A percentile compares a stretch with the other conserved stretches of the same genome.
phyloP scores from a whole-genome alignment of 768 basidiomycete genomes.

The Xerocomellus dryophilus region DNA sequence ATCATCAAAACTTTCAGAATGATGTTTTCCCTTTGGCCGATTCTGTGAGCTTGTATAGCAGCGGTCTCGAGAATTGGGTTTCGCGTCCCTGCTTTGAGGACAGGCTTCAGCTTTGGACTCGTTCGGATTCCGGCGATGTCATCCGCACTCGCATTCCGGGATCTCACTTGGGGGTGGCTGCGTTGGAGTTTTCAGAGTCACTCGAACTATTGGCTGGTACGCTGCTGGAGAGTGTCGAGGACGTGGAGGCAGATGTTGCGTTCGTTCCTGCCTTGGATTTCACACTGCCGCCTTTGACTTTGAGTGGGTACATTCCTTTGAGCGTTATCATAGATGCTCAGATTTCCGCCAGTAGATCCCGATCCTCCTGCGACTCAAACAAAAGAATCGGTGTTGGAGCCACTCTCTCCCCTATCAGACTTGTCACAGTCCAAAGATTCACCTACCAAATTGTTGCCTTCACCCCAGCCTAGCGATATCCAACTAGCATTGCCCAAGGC shows the following conservation, averaged over 20 bases:
- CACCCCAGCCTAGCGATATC: background rate
- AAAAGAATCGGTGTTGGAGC: conserved; percentile 1
- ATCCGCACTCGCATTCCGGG: conserved; percentile 43
- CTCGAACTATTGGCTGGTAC: conserved; percentile 63
- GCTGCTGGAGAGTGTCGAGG: conserved; percentile 21
- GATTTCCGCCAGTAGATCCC: conserved; percentile 17
- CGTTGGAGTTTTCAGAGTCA: conserved; percentile 67
- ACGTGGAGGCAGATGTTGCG: background rate
- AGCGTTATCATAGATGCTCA: conserved; percentile 10
- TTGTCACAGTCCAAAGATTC: conserved; percentile 3
- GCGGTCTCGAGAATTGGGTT: conserved; percentile 66
- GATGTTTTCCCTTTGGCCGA: conserved; percentile 19
- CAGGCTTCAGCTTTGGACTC: conserved; percentile 53
- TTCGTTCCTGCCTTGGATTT: conserved; percentile 20
- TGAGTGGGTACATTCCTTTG: conserved; percentile 16
- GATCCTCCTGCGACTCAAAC: conserved; percentile 18
- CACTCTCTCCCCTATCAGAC: conserved; percentile 1
- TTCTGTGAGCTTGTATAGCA: conserved; percentile 35
- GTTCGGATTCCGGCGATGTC: conserved; percentile 37
- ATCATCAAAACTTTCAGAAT: conserved; percentile 36
- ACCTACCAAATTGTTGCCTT: background rate
- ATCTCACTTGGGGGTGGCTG: conserved; percentile 57
- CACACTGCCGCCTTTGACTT: conserved; percentile 13
- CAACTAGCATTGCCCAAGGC: background rate
- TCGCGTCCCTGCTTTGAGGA: conserved; percentile 77